Percentiles rank a stretch among this genome's conserved stretches.
phyloP scores from a whole-genome alignment of 495 filamentous ascomycete genomes.

The Aspergillus indologenus region DNA sequence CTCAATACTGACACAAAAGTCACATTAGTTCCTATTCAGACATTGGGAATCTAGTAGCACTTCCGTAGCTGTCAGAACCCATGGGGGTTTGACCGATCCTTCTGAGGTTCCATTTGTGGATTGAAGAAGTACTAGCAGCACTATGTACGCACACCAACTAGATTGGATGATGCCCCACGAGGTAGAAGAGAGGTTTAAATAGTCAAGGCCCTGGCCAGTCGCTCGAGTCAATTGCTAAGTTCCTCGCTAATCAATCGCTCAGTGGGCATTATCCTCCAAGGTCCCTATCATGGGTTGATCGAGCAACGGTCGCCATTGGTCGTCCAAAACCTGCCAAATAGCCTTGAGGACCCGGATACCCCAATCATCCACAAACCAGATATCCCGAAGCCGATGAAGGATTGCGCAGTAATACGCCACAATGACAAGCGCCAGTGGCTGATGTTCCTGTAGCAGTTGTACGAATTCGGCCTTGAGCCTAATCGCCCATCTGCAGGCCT shows the following conservation, averaged over 20 bases:
- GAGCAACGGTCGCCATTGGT: slow-evolving; percentile 36
- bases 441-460: slow-evolving; percentile 45
- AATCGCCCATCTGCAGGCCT: slow-evolving; percentile 45
- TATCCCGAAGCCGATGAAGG: slow-evolving; percentile 37
- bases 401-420: slow-evolving; percentile 48
- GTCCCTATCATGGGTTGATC: slow-evolving; percentile 35
- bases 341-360: slow-evolving; percentile 32
- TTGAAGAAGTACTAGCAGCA: too few species aligned
- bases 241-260: background rate
- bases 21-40: too few species aligned
- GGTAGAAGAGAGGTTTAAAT: background rate
- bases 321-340: slow-evolving; percentile 38
- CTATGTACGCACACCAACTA: too few species aligned
- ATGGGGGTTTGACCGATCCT: too few species aligned
- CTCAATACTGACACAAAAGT: too few species aligned
- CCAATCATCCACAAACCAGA: slow-evolving; percentile 51
- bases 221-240: background rate
- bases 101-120: too few species aligned
- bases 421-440: slow-evolving; percentile 54
- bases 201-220: background rate
- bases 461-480: slow-evolving; percentile 49
- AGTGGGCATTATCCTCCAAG: slow-evolving; percentile 21
- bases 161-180: too few species aligned
- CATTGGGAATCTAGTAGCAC: too few species aligned
- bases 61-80: too few species aligned